These are phyloP conservation scores for Schoenoplectus tabernaemontani DNA, from an alignment of 202 grass and related monocot species.

Conservation along the genomic window DNA sequence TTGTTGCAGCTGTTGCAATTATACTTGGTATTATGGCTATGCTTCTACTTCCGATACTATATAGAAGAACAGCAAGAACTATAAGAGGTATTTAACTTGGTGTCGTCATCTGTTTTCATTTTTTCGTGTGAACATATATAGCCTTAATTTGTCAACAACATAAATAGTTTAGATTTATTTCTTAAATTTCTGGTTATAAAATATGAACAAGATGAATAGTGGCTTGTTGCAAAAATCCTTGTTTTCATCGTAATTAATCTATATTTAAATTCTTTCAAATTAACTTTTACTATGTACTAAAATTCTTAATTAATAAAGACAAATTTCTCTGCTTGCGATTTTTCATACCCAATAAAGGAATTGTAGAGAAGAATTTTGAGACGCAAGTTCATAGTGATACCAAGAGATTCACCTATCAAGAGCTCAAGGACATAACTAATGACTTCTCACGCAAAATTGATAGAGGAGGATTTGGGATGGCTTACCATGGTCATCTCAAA, in stretches of 20 bases:
- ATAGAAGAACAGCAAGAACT: not conserved
- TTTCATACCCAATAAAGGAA: not conserved
- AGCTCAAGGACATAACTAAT: slow-evolving; percentile 21
- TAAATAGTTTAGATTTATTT: not conserved
- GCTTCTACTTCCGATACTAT: not conserved
- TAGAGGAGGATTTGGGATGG: slow-evolving; percentile 28
- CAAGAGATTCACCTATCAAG: slow-evolving; percentile 17
- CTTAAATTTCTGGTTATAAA: not conserved
- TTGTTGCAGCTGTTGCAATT: not conserved
- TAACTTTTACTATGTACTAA: not conserved
- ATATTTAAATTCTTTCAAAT: not conserved
- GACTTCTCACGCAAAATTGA: slow-evolving; percentile 26
- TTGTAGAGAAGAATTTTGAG: not conserved
- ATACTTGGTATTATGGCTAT: not conserved
- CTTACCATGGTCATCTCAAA: slow-evolving; percentile 23
- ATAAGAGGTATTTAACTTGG: not conserved
- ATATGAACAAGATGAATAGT: not conserved
- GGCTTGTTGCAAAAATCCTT: not conserved
- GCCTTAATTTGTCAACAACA: not conserved
- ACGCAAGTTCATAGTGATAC: not conserved
- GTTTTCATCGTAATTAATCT: not conserved
- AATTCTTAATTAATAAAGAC: not conserved
- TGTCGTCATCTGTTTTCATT: not conserved
- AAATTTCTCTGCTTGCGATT: not conserved
- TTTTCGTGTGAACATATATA: no score